Percentiles rank a stretch among this genome's conserved stretches.
Evolutionary conservation across 116 monocot species (phyloP).

Genomic region (Dioscorea cayenensis): DNA sequence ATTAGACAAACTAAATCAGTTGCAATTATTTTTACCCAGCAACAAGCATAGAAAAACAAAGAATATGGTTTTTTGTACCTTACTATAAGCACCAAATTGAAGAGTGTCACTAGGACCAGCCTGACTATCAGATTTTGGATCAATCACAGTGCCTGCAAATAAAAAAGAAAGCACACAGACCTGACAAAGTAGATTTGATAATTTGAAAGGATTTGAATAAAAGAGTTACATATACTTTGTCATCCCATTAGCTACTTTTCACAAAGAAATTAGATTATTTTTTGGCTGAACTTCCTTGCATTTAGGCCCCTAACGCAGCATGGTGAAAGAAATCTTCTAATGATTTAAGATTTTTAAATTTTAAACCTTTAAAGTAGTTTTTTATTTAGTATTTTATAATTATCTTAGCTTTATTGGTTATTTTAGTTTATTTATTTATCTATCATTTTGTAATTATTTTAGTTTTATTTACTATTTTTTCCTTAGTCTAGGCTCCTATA

Average conservation of each 20-base stretch:
- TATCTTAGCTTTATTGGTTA: too few relatives aligned
- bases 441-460: too few relatives aligned
- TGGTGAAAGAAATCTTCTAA: too few relatives aligned
- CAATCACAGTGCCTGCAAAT: slow-evolving; percentile 33
- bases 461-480: too few relatives aligned
- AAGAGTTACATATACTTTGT: background rate
- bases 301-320: too few relatives aligned
- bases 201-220: background rate
- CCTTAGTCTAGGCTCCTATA: too few relatives aligned
- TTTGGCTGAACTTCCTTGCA: too few relatives aligned
- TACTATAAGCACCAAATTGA: slow-evolving; percentile 27
- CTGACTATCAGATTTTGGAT: slow-evolving; percentile 35
- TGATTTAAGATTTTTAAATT: too few relatives aligned
- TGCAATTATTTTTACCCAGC: background rate
- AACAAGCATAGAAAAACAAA: background rate
- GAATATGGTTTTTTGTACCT: slow-evolving; percentile 20
- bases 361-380: too few relatives aligned
- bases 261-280: background rate
- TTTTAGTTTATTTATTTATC: too few relatives aligned
- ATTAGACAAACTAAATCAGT: slow-evolving; percentile 4
- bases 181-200: background rate
- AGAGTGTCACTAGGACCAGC: slow-evolving; percentile 33
- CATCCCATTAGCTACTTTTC: background rate
- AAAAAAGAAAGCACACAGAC: background rate
- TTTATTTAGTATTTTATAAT: too few relatives aligned